Conservation (phyloP, 495 filamentous ascomycete species). For the Lichina pygmaea region DNA sequence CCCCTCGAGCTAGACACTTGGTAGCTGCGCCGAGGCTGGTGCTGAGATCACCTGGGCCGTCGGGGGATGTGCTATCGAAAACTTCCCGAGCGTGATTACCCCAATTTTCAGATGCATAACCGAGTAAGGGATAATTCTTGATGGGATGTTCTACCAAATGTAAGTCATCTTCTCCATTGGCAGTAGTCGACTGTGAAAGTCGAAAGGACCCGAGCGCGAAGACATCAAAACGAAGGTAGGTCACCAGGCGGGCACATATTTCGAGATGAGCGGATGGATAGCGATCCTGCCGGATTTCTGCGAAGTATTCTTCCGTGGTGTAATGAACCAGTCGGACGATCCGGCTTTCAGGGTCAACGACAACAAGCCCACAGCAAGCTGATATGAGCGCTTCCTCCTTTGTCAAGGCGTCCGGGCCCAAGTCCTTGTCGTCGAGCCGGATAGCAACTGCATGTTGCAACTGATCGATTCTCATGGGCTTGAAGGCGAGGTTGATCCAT, state of each 20-base stretch:
- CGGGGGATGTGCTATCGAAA: too few relatives aligned
- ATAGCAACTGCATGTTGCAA: slow-evolving; percentile 22
- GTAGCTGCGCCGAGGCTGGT: too few relatives aligned
- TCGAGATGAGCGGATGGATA: slow-evolving; percentile 12
- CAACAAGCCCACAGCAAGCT: slow-evolving; percentile 25
- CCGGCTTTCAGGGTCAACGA: slow-evolving; percentile 17
- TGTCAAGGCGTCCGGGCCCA: slow-evolving; percentile 4
- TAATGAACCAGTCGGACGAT: slow-evolving; percentile 27
- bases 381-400: slow-evolving; percentile 15
- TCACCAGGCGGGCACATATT: slow-evolving; percentile 16
- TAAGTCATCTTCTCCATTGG: too few relatives aligned
- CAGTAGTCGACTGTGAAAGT: too few relatives aligned
- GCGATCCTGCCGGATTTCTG: slow-evolving; percentile 11
- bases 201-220: slow-evolving; percentile 6
- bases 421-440: slow-evolving; percentile 15
- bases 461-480: slow-evolving; percentile 16
- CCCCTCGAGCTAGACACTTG: too few relatives aligned
- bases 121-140: too few relatives aligned
- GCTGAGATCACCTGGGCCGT: too few relatives aligned
- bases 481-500: slow-evolving; percentile 19
- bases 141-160: too few relatives aligned
- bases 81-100: too few relatives aligned
- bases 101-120: too few relatives aligned
- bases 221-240: slow-evolving; percentile 16
- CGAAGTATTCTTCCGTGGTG: slow-evolving; percentile 25